Evolutionary conservation across 768 basidiomycete species (phyloP).

Genomic region (Cubamyces lactineus): DNA sequence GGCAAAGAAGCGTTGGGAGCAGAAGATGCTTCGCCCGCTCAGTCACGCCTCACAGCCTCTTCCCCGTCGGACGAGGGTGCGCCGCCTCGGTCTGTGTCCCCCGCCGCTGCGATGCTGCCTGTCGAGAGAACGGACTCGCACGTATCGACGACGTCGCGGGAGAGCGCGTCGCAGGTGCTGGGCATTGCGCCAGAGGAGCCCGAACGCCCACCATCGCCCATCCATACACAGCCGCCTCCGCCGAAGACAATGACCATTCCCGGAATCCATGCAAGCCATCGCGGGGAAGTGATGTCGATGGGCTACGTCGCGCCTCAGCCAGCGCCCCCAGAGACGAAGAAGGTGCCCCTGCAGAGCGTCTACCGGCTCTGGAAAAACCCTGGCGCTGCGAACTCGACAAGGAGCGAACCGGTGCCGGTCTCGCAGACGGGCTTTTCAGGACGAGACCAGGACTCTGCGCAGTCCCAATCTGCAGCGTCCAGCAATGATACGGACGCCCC

Average conservation of each 20-base stretch:
- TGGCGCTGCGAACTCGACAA: conserved; percentile 13
- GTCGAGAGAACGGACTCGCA: conserved; percentile 40
- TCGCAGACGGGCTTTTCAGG: conserved; percentile 28
- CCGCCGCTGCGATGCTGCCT: conserved; percentile 37
- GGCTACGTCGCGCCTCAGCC: conserved; percentile 63
- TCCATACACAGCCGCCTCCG: conserved; percentile 73
- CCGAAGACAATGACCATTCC: conserved; percentile 86
- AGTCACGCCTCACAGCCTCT: neutral
- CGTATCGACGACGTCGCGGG: conserved; percentile 22
- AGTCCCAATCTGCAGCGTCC: neutral
- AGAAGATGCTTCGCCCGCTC: conserved; percentile 13
- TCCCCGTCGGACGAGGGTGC: conserved; percentile 6
- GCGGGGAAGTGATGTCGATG: conserved; percentile 85
- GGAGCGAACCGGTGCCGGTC: conserved; percentile 17
- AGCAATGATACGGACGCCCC: neutral
- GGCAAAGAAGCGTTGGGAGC: conserved; percentile 27
- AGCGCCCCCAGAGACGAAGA: conserved; percentile 45
- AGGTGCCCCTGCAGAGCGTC: conserved; percentile 65
- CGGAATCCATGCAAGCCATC: conserved; percentile 82
- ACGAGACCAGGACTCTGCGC: conserved; percentile 27
- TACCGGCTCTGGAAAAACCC: conserved; percentile 78
- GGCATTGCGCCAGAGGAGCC: conserved; percentile 32
- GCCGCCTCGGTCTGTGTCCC: conserved; percentile 8
- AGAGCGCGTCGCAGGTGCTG: conserved; percentile 16
- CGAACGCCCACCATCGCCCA: conserved; percentile 48